These are phyloP conservation scores for Immersiella caudata DNA, from an alignment of 495 filamentous ascomycete genomes.

Conservation along the genomic window DNA sequence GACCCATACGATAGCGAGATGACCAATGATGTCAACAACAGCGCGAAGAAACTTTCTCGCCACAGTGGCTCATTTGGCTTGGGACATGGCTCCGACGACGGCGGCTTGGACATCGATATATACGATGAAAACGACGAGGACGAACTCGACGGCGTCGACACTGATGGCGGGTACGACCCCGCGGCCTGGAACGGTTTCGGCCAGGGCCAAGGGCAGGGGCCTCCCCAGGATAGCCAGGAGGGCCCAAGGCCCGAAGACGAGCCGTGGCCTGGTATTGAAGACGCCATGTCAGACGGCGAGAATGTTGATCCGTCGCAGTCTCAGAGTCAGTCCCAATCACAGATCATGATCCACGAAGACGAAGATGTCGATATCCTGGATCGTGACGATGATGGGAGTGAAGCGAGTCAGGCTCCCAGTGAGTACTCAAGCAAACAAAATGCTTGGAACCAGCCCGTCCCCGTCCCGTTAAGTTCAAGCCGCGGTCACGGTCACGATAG, in stretches of 20 bases:
- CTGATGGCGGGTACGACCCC: conserved; percentile 31
- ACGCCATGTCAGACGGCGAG: conserved; percentile 44
- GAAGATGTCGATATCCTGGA: conserved; percentile 13
- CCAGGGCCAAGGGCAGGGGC: conserved; percentile 8
- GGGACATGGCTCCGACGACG: conserved; percentile 21
- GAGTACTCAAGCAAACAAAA: conserved; percentile 36
- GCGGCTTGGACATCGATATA: conserved; percentile 30
- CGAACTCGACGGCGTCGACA: conserved; percentile 38
- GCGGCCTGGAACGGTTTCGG: conserved; percentile 20
- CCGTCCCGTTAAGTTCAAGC: not conserved
- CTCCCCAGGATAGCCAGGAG: not conserved
- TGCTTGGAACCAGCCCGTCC: conserved; percentile 12
- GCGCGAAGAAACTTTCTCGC: not conserved
- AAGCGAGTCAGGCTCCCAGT: conserved; percentile 35
- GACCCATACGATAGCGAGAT: conserved; percentile 34
- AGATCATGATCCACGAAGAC: conserved; percentile 29
- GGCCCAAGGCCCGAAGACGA: conserved; percentile 43
- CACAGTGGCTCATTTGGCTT: conserved; percentile 13
- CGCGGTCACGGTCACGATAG: not conserved
- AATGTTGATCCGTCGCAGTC: conserved; percentile 42
- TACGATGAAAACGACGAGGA: conserved; percentile 43
- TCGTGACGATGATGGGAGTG: conserved; percentile 14
- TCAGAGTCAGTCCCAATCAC: conserved; percentile 2
- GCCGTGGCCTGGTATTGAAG: conserved; percentile 49
- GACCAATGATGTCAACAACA: conserved; percentile 22